Evolutionary conservation across 371 early-diverging fungal species (phyloP).

Genomic region (Mortierella sp.): DNA sequence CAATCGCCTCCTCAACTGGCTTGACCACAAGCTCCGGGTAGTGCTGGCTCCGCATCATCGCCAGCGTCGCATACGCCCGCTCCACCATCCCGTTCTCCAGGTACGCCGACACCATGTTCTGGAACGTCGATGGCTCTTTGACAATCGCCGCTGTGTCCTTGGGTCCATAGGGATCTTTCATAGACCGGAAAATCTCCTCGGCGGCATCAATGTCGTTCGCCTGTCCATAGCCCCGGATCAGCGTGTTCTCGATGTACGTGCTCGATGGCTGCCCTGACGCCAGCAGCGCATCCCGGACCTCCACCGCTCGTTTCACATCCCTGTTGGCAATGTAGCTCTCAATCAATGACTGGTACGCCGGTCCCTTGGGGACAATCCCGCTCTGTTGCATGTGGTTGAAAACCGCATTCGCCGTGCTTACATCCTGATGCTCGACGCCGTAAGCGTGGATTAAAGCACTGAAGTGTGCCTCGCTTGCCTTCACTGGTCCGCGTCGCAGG

Average conservation of each 20-base stretch:
- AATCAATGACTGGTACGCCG: conserved; percentile 70
- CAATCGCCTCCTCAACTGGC: conserved; percentile 52
- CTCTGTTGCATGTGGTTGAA: conserved; percentile 64
- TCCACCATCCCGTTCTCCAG: conserved; percentile 62
- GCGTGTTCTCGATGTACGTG: conserved; percentile 73
- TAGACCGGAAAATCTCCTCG: conserved; percentile 64
- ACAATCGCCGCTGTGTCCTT: conserved; percentile 45
- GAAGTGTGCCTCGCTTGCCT: conserved; percentile 66
- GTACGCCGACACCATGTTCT: conserved; percentile 71
- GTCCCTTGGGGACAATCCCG: conserved; percentile 63
- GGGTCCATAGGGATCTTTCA: conserved; percentile 65
- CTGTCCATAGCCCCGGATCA: conserved; percentile 68
- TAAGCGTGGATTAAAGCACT: conserved; percentile 73
- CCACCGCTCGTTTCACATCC: conserved; percentile 62
- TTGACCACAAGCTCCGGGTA: conserved; percentile 55
- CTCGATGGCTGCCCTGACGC: conserved; percentile 61
- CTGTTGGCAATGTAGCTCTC: conserved; percentile 67
- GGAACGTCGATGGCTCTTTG: conserved; percentile 73
- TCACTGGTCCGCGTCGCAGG: conserved; percentile 61
- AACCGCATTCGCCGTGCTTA: conserved; percentile 63
- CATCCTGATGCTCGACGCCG: conserved; percentile 70
- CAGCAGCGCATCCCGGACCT: conserved; percentile 63
- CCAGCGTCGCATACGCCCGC: conserved; percentile 54
- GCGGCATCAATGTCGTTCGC: conserved; percentile 60
- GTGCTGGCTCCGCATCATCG: conserved; percentile 37